Percentiles rank a stretch among this genome's conserved stretches.
phyloP scores from a whole-genome alignment of 2,329 filamentous ascomycete species.

The Corynespora cassiicola region DNA sequence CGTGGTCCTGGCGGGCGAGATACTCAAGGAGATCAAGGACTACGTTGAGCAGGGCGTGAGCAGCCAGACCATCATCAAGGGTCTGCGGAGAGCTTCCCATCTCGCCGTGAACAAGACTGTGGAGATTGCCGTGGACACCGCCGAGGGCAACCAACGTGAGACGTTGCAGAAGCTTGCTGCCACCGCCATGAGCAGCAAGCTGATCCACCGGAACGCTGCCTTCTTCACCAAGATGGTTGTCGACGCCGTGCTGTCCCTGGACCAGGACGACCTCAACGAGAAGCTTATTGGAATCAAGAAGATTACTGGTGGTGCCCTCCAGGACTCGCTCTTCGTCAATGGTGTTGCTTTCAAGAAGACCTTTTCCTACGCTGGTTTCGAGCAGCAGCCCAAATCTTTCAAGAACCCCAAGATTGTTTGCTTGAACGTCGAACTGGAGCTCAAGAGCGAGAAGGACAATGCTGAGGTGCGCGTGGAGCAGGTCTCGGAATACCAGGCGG shows the following conservation, averaged over 20 bases:
- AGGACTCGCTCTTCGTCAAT: constrained; percentile 96
- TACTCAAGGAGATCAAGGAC: constrained; percentile 95
- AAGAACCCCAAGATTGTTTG: constrained; percentile 95
- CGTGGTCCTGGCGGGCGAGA: constrained; percentile 95
- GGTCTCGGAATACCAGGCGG: constrained; percentile 98
- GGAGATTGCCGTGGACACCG: constrained; percentile 90
- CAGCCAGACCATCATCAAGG: constrained; percentile 97
- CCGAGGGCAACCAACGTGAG: constrained; percentile 82
- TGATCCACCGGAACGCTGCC: constrained; percentile 94
- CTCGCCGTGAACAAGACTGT: constrained; percentile 99
- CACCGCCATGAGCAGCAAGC: constrained; percentile 99
- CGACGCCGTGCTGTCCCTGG: constrained; percentile 91
- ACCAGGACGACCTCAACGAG: constrained; percentile 97
- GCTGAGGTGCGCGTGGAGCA: constrained; percentile 97
- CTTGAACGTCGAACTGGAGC: constrained; percentile 95
- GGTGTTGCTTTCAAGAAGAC: constrained; percentile 99
- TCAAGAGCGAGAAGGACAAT: constrained; percentile 99
- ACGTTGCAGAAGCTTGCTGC: constrained; percentile 88
- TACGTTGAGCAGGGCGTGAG: constrained; percentile 96
- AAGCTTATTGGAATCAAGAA: constrained; percentile 99
- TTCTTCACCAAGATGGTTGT: constrained; percentile 99
- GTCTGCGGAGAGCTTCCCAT: constrained; percentile 81
- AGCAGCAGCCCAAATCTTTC: constrained; percentile 98
- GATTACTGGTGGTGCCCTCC: constrained; percentile 92
- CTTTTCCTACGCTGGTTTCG: constrained; percentile 98